Conservation (phyloP, 2,329 filamentous ascomycete species). For the Plectosphaerella plurivora region DNA sequence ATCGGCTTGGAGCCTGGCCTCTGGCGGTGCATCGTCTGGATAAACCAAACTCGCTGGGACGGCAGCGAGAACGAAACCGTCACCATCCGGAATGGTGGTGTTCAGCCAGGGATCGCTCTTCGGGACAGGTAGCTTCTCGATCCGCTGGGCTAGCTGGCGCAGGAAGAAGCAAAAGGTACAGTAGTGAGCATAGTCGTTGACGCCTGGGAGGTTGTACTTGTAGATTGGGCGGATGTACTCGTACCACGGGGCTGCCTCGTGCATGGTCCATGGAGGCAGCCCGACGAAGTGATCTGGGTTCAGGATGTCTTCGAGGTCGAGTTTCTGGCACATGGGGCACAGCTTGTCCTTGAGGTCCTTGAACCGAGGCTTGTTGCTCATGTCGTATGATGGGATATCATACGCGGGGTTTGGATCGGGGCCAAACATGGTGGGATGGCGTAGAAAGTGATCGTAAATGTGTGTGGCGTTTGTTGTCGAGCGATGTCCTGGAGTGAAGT, state of each 20-base stretch:
- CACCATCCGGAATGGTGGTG: not conserved
- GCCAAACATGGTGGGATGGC: too few species aligned
- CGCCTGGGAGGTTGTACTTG: not conserved
- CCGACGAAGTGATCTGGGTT: not conserved
- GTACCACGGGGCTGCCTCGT: not conserved
- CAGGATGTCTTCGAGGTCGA: not conserved
- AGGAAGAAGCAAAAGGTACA: conserved; percentile 1
- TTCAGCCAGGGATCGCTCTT: not conserved
- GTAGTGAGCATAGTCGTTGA: not conserved
- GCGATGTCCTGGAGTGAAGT: too few species aligned
- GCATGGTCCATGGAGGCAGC: not conserved
- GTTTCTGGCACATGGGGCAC: conserved; percentile 1
- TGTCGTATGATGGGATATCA: not conserved
- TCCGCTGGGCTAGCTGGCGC: not conserved
- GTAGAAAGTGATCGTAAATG: too few species aligned
- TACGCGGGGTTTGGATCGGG: too few species aligned
- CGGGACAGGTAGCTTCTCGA: not conserved
- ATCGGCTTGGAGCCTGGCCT: not conserved
- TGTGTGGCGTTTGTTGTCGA: too few species aligned
- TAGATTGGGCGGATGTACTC: conserved; percentile 1
- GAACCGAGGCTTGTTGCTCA: not conserved
- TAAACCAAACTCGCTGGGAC: not conserved
- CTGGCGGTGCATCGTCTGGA: not conserved
- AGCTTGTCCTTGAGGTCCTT: not conserved
- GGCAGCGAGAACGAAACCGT: not conserved